Base-by-base conservation (phyloP, 2,329 filamentous ascomycete genomes). In the Emmonsiellopsis sp. region DNA sequence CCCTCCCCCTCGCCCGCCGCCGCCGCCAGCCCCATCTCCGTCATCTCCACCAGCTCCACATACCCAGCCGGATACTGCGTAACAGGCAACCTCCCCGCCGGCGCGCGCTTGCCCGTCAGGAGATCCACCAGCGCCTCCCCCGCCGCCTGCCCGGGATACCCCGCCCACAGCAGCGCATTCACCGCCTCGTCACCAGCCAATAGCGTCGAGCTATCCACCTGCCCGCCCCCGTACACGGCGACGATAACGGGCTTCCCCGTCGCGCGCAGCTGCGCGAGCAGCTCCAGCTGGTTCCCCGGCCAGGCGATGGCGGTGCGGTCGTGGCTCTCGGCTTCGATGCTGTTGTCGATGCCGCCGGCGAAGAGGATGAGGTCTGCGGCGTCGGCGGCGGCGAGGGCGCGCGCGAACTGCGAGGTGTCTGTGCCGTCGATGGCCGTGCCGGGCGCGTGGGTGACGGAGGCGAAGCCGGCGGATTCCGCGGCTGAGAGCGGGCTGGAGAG, bases 401-500 rank as follows among this genome's bases (percentile, higher is more conserved):
- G 60, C 11, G 63, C 57, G 47, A 72, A 71, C 1, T 60, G 62
- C 2, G 58, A 54, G 0, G 67, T 70, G 2, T 62, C 59, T 6
- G 62, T 56, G 0, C 64, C 61, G 6, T 59, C 60, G 10, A 68
- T 64, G 39, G 61, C 63, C 4, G 69, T 71, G 4, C 70, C 72
- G 5, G 65, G 54, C 1, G 71, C 75, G 54, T 77, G 77, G 56
- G 71, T 71, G 21, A 77, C 72, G 36, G 21, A 27, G 0, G 71
- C 68, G 32, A 77, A 65, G 1, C 72, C 71, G 3, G 75, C 71
- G 21, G 73, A 64, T 39, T 76, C 61, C 7, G 79, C 74, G 9
- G 81, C 79, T 33, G 72, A 74, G 0, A 80, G 67, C 0, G 81
- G 81, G 3, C 73, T 76, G 57, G 73, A 75, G 2, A 79, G 67